phyloP scores from a whole-genome alignment of 2,329 filamentous ascomycete genomes.

The Sporothrix variecibatus region DNA sequence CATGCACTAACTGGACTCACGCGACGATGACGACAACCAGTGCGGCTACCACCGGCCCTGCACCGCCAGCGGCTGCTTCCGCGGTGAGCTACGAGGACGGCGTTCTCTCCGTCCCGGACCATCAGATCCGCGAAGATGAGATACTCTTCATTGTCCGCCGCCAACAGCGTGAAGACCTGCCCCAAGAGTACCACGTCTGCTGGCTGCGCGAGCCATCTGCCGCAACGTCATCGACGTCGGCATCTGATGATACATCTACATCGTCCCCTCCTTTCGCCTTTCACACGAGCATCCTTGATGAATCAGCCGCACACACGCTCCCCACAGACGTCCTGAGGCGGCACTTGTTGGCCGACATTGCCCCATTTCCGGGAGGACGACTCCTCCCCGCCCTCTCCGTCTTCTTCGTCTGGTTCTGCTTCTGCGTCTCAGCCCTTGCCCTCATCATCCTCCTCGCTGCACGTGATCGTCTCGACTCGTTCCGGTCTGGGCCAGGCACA shows the following conservation, averaged over 20 bases:
- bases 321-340: constrained; percentile 42
- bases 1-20: neutral
- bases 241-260: neutral
- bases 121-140: constrained; percentile 36
- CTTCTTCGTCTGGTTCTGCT: neutral
- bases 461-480: constrained; percentile 67
- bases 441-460: constrained; percentile 43
- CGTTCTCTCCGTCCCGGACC: constrained; percentile 23
- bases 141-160: constrained; percentile 34
- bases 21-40: neutral
- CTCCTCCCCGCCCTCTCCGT: neutral
- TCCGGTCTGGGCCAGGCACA: constrained; percentile 64
- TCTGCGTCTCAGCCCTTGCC: neutral
- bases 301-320: constrained; percentile 33
- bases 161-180: neutral
- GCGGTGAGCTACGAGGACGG: constrained; percentile 22
- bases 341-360: constrained; percentile 43
- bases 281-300: constrained; percentile 31
- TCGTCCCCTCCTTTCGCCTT: constrained; percentile 30
- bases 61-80: neutral
- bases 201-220: constrained; percentile 16
- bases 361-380: constrained; percentile 35
- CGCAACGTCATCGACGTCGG: neutral
- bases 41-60: constrained; percentile 2
- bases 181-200: neutral